These are phyloP conservation scores for Ceratobasidium sp. DNA, from an alignment of 1,284 basidiomycete species.

Conservation along the genomic window DNA sequence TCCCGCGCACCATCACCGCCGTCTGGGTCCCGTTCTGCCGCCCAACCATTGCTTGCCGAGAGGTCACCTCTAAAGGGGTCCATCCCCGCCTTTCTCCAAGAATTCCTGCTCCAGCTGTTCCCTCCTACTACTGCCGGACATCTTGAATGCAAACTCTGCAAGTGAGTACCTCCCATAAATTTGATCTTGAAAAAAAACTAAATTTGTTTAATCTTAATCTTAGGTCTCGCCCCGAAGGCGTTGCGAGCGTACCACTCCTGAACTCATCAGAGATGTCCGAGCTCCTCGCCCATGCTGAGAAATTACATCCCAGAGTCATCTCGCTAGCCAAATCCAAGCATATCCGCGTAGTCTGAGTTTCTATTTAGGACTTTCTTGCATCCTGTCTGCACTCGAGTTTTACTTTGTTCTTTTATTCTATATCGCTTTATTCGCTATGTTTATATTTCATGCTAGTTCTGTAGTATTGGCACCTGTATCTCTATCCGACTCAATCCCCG, in stretches of 20 bases:
- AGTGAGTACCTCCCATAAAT: constrained; percentile 5
- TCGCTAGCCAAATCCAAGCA: not conserved
- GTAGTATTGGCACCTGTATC: constrained; percentile 31
- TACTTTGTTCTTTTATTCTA: not conserved
- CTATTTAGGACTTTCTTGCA: not conserved
- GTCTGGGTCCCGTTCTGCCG: not conserved
- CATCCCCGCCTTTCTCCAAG: not conserved
- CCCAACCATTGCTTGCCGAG: too few relatives aligned
- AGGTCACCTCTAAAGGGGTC: too few relatives aligned
- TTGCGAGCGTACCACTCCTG: not conserved
- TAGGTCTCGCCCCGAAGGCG: not conserved
- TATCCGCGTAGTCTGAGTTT: not conserved
- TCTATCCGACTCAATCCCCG: not conserved
- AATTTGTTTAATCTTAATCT: not conserved
- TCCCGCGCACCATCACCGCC: not conserved
- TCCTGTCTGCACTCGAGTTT: not conserved
- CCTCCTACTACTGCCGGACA: not conserved
- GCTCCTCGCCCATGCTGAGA: constrained; percentile 14
- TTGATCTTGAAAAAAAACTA: not conserved
- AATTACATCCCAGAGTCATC: constrained; percentile 6
- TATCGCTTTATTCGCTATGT: not conserved
- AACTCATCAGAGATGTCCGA: not conserved
- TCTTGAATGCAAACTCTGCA: constrained; percentile 38
- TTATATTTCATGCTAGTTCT: constrained; percentile 2
- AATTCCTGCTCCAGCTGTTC: constrained; percentile 12